Base-by-base conservation (phyloP, 2,329 filamentous ascomycete genomes). In the Aspergillus latus region DNA sequence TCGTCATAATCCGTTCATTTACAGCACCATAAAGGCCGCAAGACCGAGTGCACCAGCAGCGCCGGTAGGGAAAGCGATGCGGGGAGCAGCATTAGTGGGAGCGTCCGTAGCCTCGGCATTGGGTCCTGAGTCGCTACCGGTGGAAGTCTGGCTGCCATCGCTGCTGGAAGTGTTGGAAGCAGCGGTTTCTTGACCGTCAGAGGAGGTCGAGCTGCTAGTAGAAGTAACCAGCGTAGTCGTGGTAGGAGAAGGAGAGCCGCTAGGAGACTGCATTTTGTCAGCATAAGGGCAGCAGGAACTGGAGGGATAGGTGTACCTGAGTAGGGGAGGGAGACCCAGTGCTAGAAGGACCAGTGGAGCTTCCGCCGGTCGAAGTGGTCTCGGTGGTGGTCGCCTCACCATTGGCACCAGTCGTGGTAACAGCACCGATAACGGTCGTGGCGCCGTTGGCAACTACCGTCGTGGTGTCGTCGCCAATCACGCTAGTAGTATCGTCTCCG, bases 1-100 rank as follows among this genome's bases (percentile, higher is more conserved):
- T 47, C 37, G 52, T 36, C 29, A 56, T 57, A 5, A 37, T 53
- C 28, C 39, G 16, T 21, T 37, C 21, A 49, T 63, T 71, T 74
- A 78, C 63, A 77, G 65, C 30, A 73, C 64, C 54, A 78, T 62
- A 52, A 78, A 61, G 53, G 75, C 77, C 55, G 72, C 74, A 34
- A 79, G 63, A 59, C 76, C 77, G 36, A 76, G 67, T 46, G 70
- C 67, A 52, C 76, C 76, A 32, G 69, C 66, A 42, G 68, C 68
- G 56, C 68, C 70, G 42, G 61, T 68, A 40, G 67, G 52, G 40
- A 70, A 64, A 56, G 69, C 68, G 49, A 66, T 62, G 58, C 64
- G 62, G 53, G 71, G 68, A 54, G 65, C 71, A 45, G 67, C 64
- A 39, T 61, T 62, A 37, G 57, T 60, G 30, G 60, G 47, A 26